Percentiles rank a stretch among this genome's conserved stretches.
Evolutionary conservation across 176 grass and related monocot genomes (phyloP).

Genomic region (Aegilops tauschii): DNA sequence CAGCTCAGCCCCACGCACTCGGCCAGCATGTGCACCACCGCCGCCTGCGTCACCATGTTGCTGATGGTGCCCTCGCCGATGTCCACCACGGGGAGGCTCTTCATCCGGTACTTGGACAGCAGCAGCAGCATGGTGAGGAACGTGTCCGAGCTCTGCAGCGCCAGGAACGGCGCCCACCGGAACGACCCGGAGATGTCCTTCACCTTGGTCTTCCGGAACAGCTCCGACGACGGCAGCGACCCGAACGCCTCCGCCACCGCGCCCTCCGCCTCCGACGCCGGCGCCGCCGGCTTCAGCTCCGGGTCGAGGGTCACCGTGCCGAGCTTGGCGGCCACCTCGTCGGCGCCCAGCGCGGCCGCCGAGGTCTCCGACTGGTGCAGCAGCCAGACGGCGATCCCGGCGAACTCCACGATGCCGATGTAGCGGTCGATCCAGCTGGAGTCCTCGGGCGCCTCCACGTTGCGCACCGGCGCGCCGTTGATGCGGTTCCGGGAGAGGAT

Average conservation of each 20-base stretch:
- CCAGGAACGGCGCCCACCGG: slow-evolving; percentile 94
- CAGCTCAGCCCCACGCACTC: slow-evolving; percentile 90
- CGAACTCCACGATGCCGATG: slow-evolving; percentile 96
- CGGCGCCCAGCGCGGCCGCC: slow-evolving; percentile 23
- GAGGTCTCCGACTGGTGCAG: slow-evolving; percentile 61
- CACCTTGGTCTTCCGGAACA: slow-evolving; percentile 96
- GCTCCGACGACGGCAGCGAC: slow-evolving; percentile 86
- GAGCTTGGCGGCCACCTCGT: slow-evolving; percentile 62
- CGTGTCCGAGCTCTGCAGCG: slow-evolving; percentile 90
- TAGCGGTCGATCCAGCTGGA: slow-evolving; percentile 96
- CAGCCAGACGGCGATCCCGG: slow-evolving; percentile 89
- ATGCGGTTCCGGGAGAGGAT: slow-evolving; percentile 79
- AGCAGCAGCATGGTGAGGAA: slow-evolving; percentile 93
- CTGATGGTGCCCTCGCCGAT: slow-evolving; percentile 79
- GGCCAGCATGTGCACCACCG: slow-evolving; percentile 90
- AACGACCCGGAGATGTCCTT: slow-evolving; percentile 90
- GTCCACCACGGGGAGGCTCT: slow-evolving; percentile 96
- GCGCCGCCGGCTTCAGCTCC: not conserved
- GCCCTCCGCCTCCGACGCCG: not conserved
- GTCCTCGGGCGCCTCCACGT: slow-evolving; percentile 81
- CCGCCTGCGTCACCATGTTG: slow-evolving; percentile 85
- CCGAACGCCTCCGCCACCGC: slow-evolving; percentile 56
- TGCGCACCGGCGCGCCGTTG: slow-evolving; percentile 77
- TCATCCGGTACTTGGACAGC: slow-evolving; percentile 95
- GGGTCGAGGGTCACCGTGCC: slow-evolving; percentile 53